Conservation (phyloP, 371 early-diverging fungal genomes). For the Phascolomyces articulosus region DNA sequence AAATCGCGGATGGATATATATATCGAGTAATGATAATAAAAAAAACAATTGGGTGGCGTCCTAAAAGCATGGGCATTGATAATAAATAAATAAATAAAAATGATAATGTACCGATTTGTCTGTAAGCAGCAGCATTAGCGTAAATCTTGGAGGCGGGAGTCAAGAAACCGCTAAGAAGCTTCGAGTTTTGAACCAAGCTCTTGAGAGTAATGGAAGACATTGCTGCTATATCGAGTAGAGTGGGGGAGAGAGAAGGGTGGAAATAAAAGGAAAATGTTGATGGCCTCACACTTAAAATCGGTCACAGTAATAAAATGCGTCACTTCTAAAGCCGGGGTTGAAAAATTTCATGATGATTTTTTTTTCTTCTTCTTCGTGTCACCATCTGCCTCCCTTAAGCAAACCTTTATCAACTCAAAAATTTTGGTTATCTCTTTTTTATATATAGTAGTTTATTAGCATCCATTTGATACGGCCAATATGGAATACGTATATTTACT, state of each 20-base stretch:
- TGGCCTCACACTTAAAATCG: background rate
- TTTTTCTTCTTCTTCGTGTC: background rate
- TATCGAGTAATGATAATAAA: background rate
- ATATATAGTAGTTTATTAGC: too few species aligned
- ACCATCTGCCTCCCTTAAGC: too few species aligned
- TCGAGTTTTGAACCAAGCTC: constrained; percentile 61
- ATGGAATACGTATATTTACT: too few species aligned
- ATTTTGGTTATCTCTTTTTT: too few species aligned
- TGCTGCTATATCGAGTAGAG: background rate
- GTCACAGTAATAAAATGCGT: constrained; percentile 4
- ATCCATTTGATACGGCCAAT: too few species aligned
- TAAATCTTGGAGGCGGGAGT: constrained; percentile 74
- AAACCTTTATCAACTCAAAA: too few species aligned
- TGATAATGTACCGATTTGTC: constrained; percentile 65
- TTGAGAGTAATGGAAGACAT: constrained; percentile 44
- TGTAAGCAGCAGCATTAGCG: constrained; percentile 79
- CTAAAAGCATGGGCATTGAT: too few species aligned
- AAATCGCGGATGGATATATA: background rate
- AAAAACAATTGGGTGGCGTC: background rate
- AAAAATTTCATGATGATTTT: background rate
- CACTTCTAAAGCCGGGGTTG: background rate
- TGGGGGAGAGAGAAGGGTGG: constrained; percentile 12
- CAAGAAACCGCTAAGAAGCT: constrained; percentile 65
- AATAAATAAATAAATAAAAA: too few species aligned
- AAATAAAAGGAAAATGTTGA: constrained; percentile 1